Conservation (phyloP, 768 basidiomycete genomes). For the Leccinum obscurum region DNA sequence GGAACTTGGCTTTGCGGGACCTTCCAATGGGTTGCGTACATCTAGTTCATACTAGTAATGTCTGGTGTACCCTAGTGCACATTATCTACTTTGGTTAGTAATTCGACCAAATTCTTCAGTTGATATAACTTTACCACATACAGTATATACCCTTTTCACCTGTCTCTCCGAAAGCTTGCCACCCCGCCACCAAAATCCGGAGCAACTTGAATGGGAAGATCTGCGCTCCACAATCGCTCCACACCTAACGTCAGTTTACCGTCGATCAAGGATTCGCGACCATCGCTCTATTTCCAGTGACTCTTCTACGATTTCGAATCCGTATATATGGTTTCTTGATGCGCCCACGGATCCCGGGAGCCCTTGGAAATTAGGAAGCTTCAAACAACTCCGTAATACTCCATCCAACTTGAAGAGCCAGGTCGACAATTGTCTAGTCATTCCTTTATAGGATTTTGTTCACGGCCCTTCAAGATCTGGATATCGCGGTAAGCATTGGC, state of each 20-base stretch:
- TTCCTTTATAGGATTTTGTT: not conserved
- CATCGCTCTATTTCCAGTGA: not conserved
- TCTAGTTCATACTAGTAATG: too few relatives aligned
- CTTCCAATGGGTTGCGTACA: not conserved
- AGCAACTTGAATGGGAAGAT: slow-evolving; percentile 8
- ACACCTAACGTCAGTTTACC: not conserved
- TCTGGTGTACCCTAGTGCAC: too few relatives aligned
- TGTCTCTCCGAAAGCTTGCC: not conserved
- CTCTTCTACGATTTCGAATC: not conserved
- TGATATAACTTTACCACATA: not conserved
- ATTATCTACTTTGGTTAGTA: not conserved
- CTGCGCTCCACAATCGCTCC: not conserved
- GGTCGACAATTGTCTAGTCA: not conserved
- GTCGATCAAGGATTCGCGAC: slow-evolving; percentile 19
- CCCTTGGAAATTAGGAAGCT: not conserved
- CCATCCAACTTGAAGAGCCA: not conserved
- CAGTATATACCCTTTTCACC: not conserved
- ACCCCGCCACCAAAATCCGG: not conserved
- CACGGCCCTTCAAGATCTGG: not conserved
- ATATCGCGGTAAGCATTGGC: not conserved
- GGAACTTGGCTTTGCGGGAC: not conserved
- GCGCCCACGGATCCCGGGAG: not conserved
- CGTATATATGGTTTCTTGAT: not conserved
- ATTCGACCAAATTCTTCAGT: not conserved
- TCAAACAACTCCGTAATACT: not conserved